A percentile compares a stretch with the other conserved stretches of the same genome.
Evolutionary conservation across 1,284 basidiomycete genomes (phyloP).

Genomic region (Austroboletus niveus): DNA sequence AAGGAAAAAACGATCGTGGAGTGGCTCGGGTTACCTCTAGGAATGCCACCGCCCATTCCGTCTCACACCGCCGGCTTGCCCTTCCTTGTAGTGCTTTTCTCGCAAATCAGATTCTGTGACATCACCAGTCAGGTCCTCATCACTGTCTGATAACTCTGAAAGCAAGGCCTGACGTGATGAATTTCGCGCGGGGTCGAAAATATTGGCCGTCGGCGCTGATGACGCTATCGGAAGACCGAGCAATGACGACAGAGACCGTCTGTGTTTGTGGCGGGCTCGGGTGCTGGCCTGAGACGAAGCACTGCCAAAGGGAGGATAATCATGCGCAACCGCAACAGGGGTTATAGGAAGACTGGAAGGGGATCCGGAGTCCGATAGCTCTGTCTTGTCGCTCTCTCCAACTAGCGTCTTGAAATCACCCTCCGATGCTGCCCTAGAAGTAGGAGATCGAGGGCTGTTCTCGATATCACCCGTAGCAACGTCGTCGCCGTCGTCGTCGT

Average conservation of each 20-base stretch:
- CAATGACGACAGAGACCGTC: slow-evolving; percentile 43
- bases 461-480: slow-evolving; percentile 44
- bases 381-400: slow-evolving; percentile 32
- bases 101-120: slow-evolving; percentile 39
- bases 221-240: slow-evolving; percentile 34
- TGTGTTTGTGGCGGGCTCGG: slow-evolving; percentile 36
- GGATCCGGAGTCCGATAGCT: slow-evolving; percentile 27
- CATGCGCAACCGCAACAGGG: slow-evolving; percentile 42
- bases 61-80: slow-evolving; percentile 45
- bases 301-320: slow-evolving; percentile 59
- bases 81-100: slow-evolving; percentile 61
- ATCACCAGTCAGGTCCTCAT: slow-evolving; percentile 36
- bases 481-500: slow-evolving; percentile 57
- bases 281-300: slow-evolving; percentile 32
- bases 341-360: slow-evolving; percentile 32
- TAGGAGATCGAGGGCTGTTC: slow-evolving; percentile 34
- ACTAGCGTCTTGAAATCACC: slow-evolving; percentile 30
- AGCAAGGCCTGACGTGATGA: slow-evolving; percentile 12
- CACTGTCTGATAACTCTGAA: slow-evolving; percentile 2
- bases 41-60: slow-evolving; percentile 43
- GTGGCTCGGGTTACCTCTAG: slow-evolving; percentile 16
- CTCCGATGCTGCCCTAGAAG: slow-evolving; percentile 34
- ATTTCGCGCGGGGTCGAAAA: slow-evolving; percentile 20
- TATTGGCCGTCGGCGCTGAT: slow-evolving; percentile 33
- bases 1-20: background rate